A percentile compares a stretch with the other conserved stretches of the same genome.
Conservation (phyloP, 83 land plant species). For the Diphasiastrum complanatum region DNA sequence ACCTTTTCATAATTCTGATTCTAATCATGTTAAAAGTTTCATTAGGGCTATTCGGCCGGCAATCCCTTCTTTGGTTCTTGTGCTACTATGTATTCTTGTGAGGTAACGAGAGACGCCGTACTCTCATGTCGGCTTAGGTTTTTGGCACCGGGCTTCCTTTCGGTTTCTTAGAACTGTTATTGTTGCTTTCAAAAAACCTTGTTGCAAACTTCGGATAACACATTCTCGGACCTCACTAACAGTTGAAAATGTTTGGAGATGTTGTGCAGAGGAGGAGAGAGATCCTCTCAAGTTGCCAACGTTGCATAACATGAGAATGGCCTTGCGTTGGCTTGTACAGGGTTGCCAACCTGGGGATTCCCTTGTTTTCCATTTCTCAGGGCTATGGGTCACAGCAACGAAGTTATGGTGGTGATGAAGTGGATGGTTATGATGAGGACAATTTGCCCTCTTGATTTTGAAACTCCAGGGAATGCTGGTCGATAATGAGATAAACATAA, state of each 20-base stretch:
- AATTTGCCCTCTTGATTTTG: not conserved
- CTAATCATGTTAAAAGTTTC: too few species aligned
- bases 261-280: conserved; percentile 5
- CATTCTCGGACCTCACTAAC: too few species aligned
- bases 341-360: conserved; percentile 7
- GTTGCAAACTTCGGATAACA: too few species aligned
- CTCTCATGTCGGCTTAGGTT: too few species aligned
- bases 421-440: conserved; percentile 3
- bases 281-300: not conserved
- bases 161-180: not conserved
- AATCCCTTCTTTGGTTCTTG: too few species aligned
- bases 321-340: conserved; percentile 3
- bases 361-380: conserved; percentile 1
- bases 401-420: not conserved
- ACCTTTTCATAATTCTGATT: too few species aligned
- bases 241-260: too few species aligned
- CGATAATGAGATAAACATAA: not conserved
- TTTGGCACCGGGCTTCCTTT: not conserved
- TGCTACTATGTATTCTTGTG: too few species aligned
- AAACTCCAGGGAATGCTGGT: conserved; percentile 2
- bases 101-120: too few species aligned
- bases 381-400: conserved; percentile 11
- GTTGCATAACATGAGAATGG: conserved; percentile 8
- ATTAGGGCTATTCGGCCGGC: too few species aligned
- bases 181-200: not conserved